Evolutionary conservation across 768 basidiomycete species (phyloP), one percentile per base, ranked within the genome.

Genomic region (Leucogyrophana mollusca): DNA sequence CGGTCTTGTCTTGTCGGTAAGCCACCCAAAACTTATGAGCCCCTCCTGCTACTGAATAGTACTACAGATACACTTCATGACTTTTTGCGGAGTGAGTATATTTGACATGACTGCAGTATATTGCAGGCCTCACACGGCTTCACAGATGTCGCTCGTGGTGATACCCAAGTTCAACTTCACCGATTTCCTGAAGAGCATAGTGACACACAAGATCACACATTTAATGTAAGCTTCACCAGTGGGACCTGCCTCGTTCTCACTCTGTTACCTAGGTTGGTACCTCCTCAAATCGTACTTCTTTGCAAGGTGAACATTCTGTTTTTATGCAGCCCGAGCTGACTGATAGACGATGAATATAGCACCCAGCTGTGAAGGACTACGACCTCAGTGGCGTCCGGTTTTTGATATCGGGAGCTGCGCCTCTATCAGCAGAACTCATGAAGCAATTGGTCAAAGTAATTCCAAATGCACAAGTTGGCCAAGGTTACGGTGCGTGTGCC

Each of bases 231-330:
- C 5, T n/a, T 34, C 30, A 18, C 21, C 10, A 17, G 32, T 32
- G 18, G 11, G 38, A 16, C 22, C 36, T 23, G 4, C 21, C 38
- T 46, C 25, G 20, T 49, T 34, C 18, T 42, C 2, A 27, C 42
- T 39, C 4, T 6, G 33, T 13, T n/a, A 48, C 36, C 14, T 41
- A 84, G 82, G 47, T 60, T 85, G 17, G 83, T 85, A 25, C 84
- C 84, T 14, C 84, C 84, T 14, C 80, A 84, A 46, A 72, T 82
- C 5, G 77, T 86, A 9, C 65, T 84, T 13, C 61, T 86, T n/a
- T 80, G 79, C 72, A 86, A 86, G 70, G 83, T 80, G 0, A 30
- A 27, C 35, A 17, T 22, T 9, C 30, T 41, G 13, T 25, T 44
- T 38, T 40, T 34, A 20, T 32, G 18, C 20, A 41, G 38, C 53